Evolutionary conservation across 306 rosid species (phyloP).

Genomic region (Prunus padus): DNA sequence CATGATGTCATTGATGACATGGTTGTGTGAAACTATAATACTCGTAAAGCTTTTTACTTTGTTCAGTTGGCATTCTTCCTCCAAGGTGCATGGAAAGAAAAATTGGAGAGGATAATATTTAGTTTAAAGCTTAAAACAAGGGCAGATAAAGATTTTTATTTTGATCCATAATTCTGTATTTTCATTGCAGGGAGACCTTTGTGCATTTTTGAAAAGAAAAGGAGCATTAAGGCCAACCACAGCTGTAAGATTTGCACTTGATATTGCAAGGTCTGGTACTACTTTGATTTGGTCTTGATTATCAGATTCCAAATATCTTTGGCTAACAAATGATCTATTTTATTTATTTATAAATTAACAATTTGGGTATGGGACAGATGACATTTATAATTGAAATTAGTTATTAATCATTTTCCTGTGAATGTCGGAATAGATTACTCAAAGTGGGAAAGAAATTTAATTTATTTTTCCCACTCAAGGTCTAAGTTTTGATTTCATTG

Average conservation of each 20-base stretch:
- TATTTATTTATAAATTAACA: not conserved
- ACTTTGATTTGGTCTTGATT: constrained; percentile 2
- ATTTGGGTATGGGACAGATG: not conserved
- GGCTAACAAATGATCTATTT: no score
- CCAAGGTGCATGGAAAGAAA: not conserved
- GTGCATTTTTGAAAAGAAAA: constrained; percentile 55
- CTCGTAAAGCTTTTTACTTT: not conserved
- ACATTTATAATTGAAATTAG: not conserved
- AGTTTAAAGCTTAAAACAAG: not conserved
- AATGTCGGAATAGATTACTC: not conserved
- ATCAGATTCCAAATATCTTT: not conserved
- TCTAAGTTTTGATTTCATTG: not conserved
- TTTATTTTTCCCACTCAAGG: not conserved
- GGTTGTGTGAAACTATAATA: not conserved
- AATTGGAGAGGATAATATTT: not conserved
- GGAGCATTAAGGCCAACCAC: constrained; percentile 66
- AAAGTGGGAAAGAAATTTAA: not conserved
- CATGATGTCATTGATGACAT: not conserved
- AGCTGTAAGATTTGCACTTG: constrained; percentile 83
- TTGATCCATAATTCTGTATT: constrained; percentile 21
- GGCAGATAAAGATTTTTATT: not conserved
- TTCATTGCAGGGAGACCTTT: constrained; percentile 76
- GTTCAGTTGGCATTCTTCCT: not conserved
- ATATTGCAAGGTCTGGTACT: constrained; percentile 77
- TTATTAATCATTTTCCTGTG: no score